Base-by-base conservation (phyloP, 306 rosid genomes). In the Hippophae tibetana region DNA sequence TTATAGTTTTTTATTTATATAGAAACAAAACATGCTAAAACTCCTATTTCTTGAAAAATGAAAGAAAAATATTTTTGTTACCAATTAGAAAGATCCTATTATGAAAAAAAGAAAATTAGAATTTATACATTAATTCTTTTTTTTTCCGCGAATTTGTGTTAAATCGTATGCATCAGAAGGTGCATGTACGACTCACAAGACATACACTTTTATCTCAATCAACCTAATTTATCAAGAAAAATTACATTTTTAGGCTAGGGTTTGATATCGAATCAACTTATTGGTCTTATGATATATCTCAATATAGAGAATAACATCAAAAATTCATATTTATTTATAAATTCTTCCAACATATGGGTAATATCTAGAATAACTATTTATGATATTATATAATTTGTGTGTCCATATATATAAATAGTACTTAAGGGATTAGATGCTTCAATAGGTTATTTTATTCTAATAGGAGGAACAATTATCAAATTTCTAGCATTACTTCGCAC, bases 201-300 rank as follows among this genome's bases (percentile, higher is more conserved):
- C 12, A 25, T 14, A 14, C 25, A 60, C 12, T 46, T 60, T 9
- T 8, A 23, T 13, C 47, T 1, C 10, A 44, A 44, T 44, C 47
- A 44, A 44, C 47, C 1, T 44, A 10, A 44, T 44, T 44, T 10
- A 44, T 44, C 1, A 10, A 44, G 1, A 44, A 44, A 44, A 1
- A 44, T 44, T 44, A 44, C 10, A 1, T 44, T 44, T 44, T 44
- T 44, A 44, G 1, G 47, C 1, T 49, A 40, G 18, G 6, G 46
- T 25, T 56, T 56, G 60, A 56, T 56, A 38, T 6, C 60, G 5
- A 56, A 5, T 56, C 47, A 56, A 40, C 47, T 38, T 56, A 56
- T 56, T 56, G 45, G 25, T 40, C 47, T 56, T 56, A 56, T 56
- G 47, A 23, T 56, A 56, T 56, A 38, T 56, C 60, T 56, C 4